phyloP scores from a whole-genome alignment of 768 basidiomycete genomes.

The Russula compacta region DNA sequence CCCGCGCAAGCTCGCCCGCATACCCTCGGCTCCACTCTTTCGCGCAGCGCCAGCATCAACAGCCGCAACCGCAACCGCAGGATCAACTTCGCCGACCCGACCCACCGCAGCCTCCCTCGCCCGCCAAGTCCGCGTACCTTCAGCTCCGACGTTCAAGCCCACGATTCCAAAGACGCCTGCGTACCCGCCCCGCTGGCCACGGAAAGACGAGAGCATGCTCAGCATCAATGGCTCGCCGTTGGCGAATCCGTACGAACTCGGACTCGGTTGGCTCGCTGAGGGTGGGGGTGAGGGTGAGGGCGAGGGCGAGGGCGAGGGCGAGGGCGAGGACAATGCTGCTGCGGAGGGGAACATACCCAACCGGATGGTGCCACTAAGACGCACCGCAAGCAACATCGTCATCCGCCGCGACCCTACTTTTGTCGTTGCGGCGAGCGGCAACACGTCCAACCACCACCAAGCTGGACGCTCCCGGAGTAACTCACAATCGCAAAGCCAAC shows the following conservation, averaged over 20 bases:
- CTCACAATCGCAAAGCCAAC: conserved; percentile 27
- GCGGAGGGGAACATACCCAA: background rate
- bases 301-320: background rate
- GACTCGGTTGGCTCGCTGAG: conserved; percentile 45
- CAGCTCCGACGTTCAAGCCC: conserved; percentile 65
- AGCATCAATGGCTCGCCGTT: conserved; percentile 79
- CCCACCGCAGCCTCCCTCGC: conserved; percentile 27
- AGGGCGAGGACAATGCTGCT: background rate
- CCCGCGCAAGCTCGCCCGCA: conserved; percentile 27
- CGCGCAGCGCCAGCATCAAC: conserved; percentile 17
- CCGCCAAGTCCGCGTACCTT: conserved; percentile 34
- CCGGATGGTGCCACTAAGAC: conserved; percentile 23
- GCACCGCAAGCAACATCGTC: conserved; percentile 49
- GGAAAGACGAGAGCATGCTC: conserved; percentile 68
- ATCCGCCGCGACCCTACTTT: conserved; percentile 50
- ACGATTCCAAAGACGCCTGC: conserved; percentile 47
- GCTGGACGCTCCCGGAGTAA: conserved; percentile 35
- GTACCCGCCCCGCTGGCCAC: conserved; percentile 57
- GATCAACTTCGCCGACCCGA: conserved; percentile 46
- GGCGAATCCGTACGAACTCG: conserved; percentile 66
- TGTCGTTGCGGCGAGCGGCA: conserved; percentile 24
- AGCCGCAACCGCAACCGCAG: background rate
- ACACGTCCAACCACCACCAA: conserved; percentile 23
- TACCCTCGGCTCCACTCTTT: conserved; percentile 27
- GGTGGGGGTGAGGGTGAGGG: background rate